A percentile compares a stretch with the other conserved stretches of the same genome.
Conservation (phyloP, 2,329 filamentous ascomycete genomes). For the Harringtonia aguacate region DNA sequence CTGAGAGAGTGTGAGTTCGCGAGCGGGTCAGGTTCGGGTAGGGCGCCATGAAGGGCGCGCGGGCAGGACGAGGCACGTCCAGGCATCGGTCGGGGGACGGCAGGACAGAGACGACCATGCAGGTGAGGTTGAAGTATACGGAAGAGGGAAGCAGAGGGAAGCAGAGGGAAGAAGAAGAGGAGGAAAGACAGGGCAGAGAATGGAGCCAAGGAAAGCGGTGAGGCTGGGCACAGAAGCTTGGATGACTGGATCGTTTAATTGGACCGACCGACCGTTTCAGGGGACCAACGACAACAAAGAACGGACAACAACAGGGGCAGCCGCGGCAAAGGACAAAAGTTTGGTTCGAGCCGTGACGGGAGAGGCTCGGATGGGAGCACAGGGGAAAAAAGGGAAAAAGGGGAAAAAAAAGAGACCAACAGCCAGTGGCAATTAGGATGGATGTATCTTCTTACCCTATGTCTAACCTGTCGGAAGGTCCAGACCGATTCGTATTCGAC, state of each 20-base stretch:
- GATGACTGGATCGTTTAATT: neutral
- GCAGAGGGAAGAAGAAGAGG: neutral
- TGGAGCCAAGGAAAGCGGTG: neutral
- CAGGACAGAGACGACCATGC: too few species aligned
- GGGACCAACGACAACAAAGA: too few species aligned
- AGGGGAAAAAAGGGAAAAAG: neutral
- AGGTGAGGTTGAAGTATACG: neutral
- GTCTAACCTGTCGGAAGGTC: too few species aligned
- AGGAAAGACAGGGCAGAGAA: neutral
- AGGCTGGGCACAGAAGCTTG: neutral
- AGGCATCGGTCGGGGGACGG: too few species aligned
- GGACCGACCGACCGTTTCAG: too few species aligned
- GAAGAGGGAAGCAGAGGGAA: neutral
- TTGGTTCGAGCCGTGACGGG: too few species aligned
- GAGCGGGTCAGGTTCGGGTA: neutral
- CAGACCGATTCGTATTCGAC: neutral
- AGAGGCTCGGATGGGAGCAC: neutral
- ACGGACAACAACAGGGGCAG: too few species aligned
- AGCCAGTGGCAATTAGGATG: neutral
- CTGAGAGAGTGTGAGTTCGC: conserved; percentile 12
- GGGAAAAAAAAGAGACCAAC: neutral
- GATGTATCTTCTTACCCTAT: neutral
- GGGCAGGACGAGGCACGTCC: neutral
- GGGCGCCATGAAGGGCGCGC: conserved; percentile 5
- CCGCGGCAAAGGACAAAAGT: too few species aligned